These are phyloP conservation scores for Colletotrichum magnum DNA, from an alignment of 2,329 filamentous ascomycete genomes.

Conservation along the genomic window DNA sequence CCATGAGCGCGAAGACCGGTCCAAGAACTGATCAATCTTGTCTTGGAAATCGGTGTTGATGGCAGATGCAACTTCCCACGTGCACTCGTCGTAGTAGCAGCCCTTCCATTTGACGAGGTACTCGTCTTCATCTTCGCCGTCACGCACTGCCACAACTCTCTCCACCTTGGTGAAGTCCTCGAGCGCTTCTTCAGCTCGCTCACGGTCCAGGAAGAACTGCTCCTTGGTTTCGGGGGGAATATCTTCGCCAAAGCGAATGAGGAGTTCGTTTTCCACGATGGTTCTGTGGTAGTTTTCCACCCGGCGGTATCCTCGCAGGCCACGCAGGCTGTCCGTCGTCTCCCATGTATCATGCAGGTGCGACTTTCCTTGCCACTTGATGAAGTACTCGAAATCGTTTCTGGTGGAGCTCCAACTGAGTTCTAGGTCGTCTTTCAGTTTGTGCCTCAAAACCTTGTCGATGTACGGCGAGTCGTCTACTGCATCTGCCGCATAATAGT, in stretches of 20 bases:
- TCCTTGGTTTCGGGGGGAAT: constrained; percentile 88
- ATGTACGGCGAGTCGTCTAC: constrained; percentile 89
- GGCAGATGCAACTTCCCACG: constrained; percentile 87
- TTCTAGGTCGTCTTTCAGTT: constrained; percentile 77
- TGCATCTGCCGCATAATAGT: constrained; percentile 76
- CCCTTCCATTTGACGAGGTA: constrained; percentile 99
- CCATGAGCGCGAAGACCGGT: constrained; percentile 85
- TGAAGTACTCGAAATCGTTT: constrained; percentile 89
- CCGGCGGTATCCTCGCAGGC: constrained; percentile 87
- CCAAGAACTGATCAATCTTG: constrained; percentile 92
- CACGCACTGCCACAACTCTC: constrained; percentile 87
- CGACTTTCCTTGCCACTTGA: constrained; percentile 98
- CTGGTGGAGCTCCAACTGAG: constrained; percentile 69
- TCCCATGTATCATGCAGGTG: constrained; percentile 98
- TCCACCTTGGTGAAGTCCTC: constrained; percentile 94
- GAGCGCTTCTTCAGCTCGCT: constrained; percentile 89
- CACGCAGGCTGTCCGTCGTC: constrained; percentile 78
- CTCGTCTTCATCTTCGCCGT: constrained; percentile 84
- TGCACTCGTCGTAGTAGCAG: constrained; percentile 92
- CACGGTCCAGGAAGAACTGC: constrained; percentile 95
- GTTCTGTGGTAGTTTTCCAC: constrained; percentile 96
- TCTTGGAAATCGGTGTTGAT: constrained; percentile 85
- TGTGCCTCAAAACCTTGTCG: constrained; percentile 91
- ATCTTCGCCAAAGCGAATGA: constrained; percentile 81
- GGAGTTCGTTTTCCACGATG: constrained; percentile 83